phyloP scores from a whole-genome alignment of 306 rosid species.

The Cyclanthera cordifolia region DNA sequence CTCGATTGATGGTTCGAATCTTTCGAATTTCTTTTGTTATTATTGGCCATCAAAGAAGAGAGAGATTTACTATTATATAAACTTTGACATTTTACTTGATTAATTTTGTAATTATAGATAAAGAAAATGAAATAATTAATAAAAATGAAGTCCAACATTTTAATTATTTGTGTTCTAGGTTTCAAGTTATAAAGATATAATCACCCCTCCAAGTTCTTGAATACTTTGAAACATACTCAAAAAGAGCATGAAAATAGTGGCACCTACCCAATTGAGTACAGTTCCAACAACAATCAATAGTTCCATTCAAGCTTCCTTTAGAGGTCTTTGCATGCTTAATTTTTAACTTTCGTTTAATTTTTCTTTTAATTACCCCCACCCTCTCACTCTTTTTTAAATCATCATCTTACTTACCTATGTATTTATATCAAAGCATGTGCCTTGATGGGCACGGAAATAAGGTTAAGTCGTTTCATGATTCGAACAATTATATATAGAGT shows the following conservation, averaged over 20 bases:
- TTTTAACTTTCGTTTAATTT: background rate
- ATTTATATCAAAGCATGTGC: too few relatives aligned
- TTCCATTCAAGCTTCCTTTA: constrained; percentile 1
- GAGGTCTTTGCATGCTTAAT: background rate
- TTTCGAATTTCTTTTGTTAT: too few relatives aligned
- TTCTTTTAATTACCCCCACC: constrained; percentile 1
- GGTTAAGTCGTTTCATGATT: too few relatives aligned
- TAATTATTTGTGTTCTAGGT: too few relatives aligned
- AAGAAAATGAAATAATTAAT: too few relatives aligned
- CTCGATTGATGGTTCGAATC: too few relatives aligned
- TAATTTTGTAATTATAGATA: too few relatives aligned
- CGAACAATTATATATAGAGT: background rate
- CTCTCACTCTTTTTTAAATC: background rate
- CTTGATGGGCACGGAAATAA: too few relatives aligned
- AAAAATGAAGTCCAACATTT: too few relatives aligned
- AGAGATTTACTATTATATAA: constrained; percentile 2
- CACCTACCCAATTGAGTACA: background rate
- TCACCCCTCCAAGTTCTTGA: background rate
- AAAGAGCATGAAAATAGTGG: background rate
- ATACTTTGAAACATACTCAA: background rate
- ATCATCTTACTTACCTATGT: background rate
- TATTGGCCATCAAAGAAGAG: background rate
- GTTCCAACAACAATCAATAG: constrained; percentile 16
- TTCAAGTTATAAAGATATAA: background rate
- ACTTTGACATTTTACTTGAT: background rate